Evolutionary conservation across 2,329 filamentous ascomycete genomes (phyloP).

Genomic region (Trichoderma breve): DNA sequence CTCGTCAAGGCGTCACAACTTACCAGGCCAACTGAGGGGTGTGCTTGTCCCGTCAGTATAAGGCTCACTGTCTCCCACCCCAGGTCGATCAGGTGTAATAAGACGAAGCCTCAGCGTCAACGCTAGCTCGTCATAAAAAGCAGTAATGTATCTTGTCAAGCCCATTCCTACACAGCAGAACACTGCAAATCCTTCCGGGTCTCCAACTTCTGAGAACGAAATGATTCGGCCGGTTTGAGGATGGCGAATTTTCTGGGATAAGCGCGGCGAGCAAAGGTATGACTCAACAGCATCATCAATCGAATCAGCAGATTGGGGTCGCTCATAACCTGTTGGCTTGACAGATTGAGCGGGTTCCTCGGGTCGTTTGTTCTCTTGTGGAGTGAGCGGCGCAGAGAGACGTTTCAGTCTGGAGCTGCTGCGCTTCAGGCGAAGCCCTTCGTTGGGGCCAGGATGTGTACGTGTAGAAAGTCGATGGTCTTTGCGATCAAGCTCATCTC

Average conservation of each 20-base stretch:
- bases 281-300: constrained; percentile 84
- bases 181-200: constrained; percentile 85
- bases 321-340: constrained; percentile 59
- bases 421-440: constrained; percentile 48
- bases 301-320: constrained; percentile 77
- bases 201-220: constrained; percentile 94
- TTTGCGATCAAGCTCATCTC: constrained; percentile 48
- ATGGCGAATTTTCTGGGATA: constrained; percentile 86
- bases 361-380: constrained; percentile 35
- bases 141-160: constrained; percentile 89
- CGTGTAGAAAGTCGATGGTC: constrained; percentile 48
- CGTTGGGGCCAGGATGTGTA: constrained; percentile 48
- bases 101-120: constrained; percentile 82
- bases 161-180: constrained; percentile 99
- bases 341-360: constrained; percentile 28
- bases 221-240: constrained; percentile 84
- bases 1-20: constrained; percentile 32
- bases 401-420: constrained; percentile 59
- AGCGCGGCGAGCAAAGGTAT: constrained; percentile 76
- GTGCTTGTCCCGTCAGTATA: constrained; percentile 80
- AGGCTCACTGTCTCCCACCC: constrained; percentile 86
- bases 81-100: constrained; percentile 91
- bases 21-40: constrained; percentile 91
- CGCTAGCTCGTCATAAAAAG: constrained; percentile 95
- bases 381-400: constrained; percentile 48